Percentiles rank a stretch among this genome's conserved stretches.
Conservation (phyloP, 768 basidiomycete species). For the Psilocybe cubensis region DNA sequence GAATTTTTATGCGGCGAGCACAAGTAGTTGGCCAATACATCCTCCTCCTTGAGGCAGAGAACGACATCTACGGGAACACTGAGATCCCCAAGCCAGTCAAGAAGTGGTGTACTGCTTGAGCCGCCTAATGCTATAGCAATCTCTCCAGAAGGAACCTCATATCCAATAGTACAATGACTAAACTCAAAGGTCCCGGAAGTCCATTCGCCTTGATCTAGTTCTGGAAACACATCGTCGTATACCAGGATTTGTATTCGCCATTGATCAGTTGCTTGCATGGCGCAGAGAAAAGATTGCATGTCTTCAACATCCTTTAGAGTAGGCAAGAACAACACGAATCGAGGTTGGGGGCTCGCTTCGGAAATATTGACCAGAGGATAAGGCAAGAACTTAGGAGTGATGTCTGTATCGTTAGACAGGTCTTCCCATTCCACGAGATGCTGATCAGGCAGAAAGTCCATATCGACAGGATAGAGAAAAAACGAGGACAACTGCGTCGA, state of each 20-base stretch:
- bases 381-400: not conserved
- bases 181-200: not conserved
- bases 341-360: not conserved
- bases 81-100: slow-evolving; percentile 5
- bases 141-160: slow-evolving; percentile 9
- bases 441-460: not conserved
- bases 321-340: slow-evolving; percentile 23
- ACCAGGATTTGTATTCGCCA: slow-evolving; percentile 18
- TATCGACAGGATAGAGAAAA: not conserved
- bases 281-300: slow-evolving; percentile 23
- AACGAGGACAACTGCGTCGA: not conserved
- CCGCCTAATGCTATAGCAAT: slow-evolving; percentile 4
- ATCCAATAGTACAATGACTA: slow-evolving; percentile 11
- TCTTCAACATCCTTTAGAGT: slow-evolving; percentile 15
- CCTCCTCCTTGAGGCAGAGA: slow-evolving; percentile 13
- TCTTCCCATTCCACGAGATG: not conserved
- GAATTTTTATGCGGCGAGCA: not conserved
- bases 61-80: slow-evolving; percentile 6
- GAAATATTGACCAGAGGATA: not conserved
- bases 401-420: not conserved
- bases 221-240: slow-evolving; percentile 15
- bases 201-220: slow-evolving; percentile 6
- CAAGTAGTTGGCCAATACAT: slow-evolving; percentile 15
- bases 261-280: slow-evolving; percentile 12
- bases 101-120: not conserved